Evolutionary conservation across 78 protist species (phyloP), one percentile per base, ranked within the genome.

Genomic region (Capsaspora owczarzaki): DNA sequence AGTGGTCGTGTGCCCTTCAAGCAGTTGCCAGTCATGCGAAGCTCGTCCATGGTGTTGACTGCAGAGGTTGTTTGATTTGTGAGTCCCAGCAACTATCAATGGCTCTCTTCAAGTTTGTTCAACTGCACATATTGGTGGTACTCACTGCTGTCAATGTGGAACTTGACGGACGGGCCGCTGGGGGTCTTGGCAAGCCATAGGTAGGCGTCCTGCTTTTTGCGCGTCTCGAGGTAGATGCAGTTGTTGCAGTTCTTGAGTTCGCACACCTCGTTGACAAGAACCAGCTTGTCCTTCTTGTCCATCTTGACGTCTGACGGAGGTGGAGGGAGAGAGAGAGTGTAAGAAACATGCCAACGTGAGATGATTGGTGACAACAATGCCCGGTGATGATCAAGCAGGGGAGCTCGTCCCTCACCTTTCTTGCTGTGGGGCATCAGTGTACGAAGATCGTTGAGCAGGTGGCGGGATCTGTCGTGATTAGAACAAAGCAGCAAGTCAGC

Each of bases 1-100:
- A 95, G n/a, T 12, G 99, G 96, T 2, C 99, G 84, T 37, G 91
- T 69, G 10, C 98, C 98, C 76, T 89, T 86, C 53, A 97, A 92
- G 86, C 95, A 91, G 82, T 97, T 97, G 8, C 99, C 99, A 14
- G 96, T 87, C 89, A 97, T 76, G n/a, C 89, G 85, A 40, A 95
- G 53, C 74, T 95, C 98, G 5, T 78, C 88, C 91, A 94, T 80
- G 47, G 98, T 95, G 84, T 94, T 95, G 38, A 92, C 85, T 76
- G 61, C 12, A n/a, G n/a, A n/a, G n/a, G n/a, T n/a, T n/a, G n/a
- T n/a, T 47, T 22, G 63, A 56, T 14, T 10, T 16, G 8, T 8
- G 27, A 16, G 16, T 68, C 8, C 16, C 38, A 35, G 16, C 41
- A 38, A 68, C 27, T 20, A 68, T 19, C 33, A 68, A 68, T 20